Conservation (phyloP, 805 yeast species). For the Myxozyma sirexii region DNA sequence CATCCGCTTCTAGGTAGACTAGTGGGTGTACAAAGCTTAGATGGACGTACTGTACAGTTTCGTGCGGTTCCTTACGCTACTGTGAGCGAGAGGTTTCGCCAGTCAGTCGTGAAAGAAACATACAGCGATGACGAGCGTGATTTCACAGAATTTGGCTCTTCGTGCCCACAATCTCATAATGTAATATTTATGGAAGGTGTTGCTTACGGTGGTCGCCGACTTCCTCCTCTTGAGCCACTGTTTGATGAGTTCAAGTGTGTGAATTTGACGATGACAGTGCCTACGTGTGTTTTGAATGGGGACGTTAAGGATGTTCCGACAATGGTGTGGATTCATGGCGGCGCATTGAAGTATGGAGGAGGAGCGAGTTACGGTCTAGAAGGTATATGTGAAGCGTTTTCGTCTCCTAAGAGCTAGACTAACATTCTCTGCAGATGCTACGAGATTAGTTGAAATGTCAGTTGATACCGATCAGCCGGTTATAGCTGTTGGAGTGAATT, state of each 20-base stretch:
- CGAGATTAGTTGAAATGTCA: conserved; percentile 22
- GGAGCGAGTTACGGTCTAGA: conserved; percentile 34
- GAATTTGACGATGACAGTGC: conserved; percentile 20
- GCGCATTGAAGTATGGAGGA: conserved; percentile 47
- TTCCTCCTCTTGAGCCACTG: conserved; percentile 9
- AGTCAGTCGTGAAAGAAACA: conserved; percentile 8
- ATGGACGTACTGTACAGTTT: conserved; percentile 17
- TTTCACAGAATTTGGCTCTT: conserved; percentile 18
- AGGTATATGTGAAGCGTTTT: background rate
- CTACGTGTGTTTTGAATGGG: conserved; percentile 1
- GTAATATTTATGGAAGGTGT: conserved; percentile 15
- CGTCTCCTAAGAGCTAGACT: background rate
- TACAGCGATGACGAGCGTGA: conserved; percentile 6
- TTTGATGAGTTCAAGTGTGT: conserved; percentile 25
- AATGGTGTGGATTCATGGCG: conserved; percentile 48
- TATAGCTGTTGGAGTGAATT: conserved; percentile 46
- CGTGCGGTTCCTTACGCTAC: conserved; percentile 19
- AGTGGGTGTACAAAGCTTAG: conserved; percentile 10
- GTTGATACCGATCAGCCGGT: conserved; percentile 39
- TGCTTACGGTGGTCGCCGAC: conserved; percentile 13
- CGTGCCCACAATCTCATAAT: conserved; percentile 21
- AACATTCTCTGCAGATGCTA: conserved; percentile 16
- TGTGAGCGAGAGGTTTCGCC: conserved; percentile 18
- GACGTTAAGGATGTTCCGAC: conserved; percentile 5
- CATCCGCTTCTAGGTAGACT: conserved; percentile 19